phyloP scores from a whole-genome alignment of 148 eudicot species.

The Dysphania ambrosioides region DNA sequence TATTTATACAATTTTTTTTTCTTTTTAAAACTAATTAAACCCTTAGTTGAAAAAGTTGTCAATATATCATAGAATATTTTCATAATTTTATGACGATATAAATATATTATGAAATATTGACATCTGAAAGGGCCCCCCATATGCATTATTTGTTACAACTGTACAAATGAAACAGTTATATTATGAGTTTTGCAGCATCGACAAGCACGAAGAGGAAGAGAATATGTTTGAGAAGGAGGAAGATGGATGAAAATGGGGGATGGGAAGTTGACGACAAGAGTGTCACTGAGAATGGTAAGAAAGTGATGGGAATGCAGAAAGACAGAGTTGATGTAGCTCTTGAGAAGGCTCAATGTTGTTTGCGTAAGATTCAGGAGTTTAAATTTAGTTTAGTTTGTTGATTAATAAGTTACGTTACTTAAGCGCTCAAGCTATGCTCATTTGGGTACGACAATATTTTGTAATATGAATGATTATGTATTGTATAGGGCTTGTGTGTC shows the following conservation, averaged over 20 bases:
- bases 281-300: conserved; percentile 3
- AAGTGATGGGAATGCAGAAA: conserved; percentile 4
- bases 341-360: conserved; percentile 50
- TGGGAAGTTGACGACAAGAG: background rate
- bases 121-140: too few species aligned
- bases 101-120: too few species aligned
- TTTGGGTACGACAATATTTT: background rate
- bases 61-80: too few species aligned
- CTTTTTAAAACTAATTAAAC: too few species aligned
- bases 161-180: too few species aligned
- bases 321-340: conserved; percentile 50
- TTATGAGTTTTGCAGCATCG: conserved; percentile 34
- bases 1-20: too few species aligned
- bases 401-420: too few species aligned
- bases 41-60: too few species aligned
- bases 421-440: too few species aligned
- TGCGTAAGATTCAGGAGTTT: conserved; percentile 46
- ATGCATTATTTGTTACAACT: too few species aligned
- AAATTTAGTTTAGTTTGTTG: conserved; percentile 28
- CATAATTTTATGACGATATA: too few species aligned
- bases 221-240: conserved; percentile 8
- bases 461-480: too few species aligned
- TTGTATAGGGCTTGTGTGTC: background rate
- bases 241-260: conserved; percentile 9
- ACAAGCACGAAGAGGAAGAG: conserved; percentile 42